Evolutionary conservation across 441 rosid genomes (phyloP).

Genomic region (Viola pubescens): DNA sequence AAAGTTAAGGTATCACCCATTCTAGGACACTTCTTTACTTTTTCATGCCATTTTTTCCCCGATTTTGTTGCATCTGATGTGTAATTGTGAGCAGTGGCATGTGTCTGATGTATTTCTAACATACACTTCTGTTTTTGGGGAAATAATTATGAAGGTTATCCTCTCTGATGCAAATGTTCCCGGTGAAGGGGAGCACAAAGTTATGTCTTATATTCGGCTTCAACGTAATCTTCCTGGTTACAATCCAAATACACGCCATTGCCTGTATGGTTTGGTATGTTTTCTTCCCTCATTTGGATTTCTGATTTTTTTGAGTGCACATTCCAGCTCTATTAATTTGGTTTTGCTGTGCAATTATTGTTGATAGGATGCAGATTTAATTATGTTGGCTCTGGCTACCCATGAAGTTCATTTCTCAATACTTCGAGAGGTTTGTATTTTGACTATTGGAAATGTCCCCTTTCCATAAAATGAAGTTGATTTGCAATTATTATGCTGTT

Average conservation of each 20-base stretch:
- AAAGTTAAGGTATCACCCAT: constrained; percentile 49
- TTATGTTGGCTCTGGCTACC: constrained; percentile 95
- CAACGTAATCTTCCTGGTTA: constrained; percentile 91
- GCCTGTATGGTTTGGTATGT: constrained; percentile 90
- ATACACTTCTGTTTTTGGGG: too few species aligned
- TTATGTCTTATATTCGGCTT: constrained; percentile 89
- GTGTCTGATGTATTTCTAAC: constrained; percentile 4
- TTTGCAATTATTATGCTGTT: constrained; percentile 4
- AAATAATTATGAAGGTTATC: constrained; percentile 52
- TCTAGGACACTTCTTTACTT: background rate
- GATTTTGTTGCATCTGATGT: background rate
- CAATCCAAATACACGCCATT: constrained; percentile 88
- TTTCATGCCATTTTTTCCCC: background rate
- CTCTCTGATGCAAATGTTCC: constrained; percentile 99
- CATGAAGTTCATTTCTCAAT: constrained; percentile 96
- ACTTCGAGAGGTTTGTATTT: constrained; percentile 77
- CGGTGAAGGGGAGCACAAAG: constrained; percentile 99
- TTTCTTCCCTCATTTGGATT: constrained; percentile 25
- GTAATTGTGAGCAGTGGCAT: constrained; percentile 2
- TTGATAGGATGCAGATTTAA: constrained; percentile 90
- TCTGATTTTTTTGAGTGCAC: constrained; percentile 3
- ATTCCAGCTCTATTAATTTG: constrained; percentile 15
- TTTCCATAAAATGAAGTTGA: background rate
- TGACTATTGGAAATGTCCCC: background rate
- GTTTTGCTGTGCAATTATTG: constrained; percentile 7